A percentile compares a stretch with the other conserved stretches of the same genome.
Conservation (phyloP, 495 filamentous ascomycete genomes). For the Lasiosphaeria hispida region DNA sequence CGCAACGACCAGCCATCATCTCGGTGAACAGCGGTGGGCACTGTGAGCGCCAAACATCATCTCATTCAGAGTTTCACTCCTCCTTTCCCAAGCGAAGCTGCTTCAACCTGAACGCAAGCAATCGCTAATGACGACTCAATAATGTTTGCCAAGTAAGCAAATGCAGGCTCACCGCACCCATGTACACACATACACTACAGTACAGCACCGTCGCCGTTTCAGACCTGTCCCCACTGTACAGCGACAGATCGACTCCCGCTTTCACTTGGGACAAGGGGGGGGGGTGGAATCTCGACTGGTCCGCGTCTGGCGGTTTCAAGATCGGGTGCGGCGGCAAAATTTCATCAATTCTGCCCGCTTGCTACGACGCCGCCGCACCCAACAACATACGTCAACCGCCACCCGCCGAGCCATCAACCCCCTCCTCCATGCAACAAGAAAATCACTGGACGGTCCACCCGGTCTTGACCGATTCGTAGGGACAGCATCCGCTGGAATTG, state of each 20-base stretch:
- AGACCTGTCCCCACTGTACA: constrained; percentile 9
- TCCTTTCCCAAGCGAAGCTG: background rate
- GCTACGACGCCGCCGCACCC: background rate
- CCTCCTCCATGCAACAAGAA: background rate
- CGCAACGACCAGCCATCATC: background rate
- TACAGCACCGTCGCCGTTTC: background rate
- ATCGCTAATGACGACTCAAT: background rate
- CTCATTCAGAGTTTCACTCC: background rate
- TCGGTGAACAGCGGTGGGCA: background rate
- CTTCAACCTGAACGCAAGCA: too few species aligned
- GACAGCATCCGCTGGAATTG: background rate
- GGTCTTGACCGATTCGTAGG: background rate
- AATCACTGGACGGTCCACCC: background rate
- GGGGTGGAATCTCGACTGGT: background rate
- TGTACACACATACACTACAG: background rate
- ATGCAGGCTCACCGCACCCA: background rate
- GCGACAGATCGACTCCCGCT: constrained; percentile 5
- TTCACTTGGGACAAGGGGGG: background rate
- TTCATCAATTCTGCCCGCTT: background rate
- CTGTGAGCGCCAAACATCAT: background rate
- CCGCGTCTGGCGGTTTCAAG: constrained; percentile 6
- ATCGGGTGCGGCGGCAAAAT: constrained; percentile 10
- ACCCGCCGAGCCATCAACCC: background rate
- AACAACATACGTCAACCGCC: background rate
- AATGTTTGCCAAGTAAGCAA: constrained; percentile 6